These are phyloP conservation scores for Paramecium primaurelia DNA, from an alignment of 73 alveolate genomes.

Conservation along the genomic window DNA sequence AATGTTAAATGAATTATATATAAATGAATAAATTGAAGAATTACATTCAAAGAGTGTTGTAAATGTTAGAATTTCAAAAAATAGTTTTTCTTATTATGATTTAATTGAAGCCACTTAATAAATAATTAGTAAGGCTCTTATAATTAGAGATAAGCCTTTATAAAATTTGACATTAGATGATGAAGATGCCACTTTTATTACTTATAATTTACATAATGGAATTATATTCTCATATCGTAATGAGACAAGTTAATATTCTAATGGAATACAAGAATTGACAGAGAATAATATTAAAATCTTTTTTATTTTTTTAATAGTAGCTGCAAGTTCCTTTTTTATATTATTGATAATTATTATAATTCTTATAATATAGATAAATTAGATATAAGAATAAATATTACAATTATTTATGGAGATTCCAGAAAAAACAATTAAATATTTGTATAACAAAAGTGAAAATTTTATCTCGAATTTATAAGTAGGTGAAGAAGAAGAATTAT, in stretches of 20 bases:
- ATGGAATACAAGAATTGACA: not conserved
- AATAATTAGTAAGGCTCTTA: not conserved
- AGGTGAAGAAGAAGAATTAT: not conserved
- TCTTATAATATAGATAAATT: not conserved
- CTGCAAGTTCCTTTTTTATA: not conserved
- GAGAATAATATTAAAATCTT: not conserved
- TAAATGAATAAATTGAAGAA: not conserved
- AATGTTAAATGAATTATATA: not conserved
- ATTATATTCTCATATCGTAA: not conserved
- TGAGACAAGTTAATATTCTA: not conserved
- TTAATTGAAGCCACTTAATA: not conserved
- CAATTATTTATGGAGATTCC: not conserved
- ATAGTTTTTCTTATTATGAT: not conserved
- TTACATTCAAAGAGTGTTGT: not conserved
- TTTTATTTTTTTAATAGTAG: not conserved
- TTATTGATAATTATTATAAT: not conserved
- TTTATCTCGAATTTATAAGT: not conserved
- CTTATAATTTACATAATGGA: not conserved
- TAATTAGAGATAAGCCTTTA: not conserved
- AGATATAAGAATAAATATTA: not conserved
- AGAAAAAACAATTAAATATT: not conserved
- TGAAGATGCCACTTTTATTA: not conserved
- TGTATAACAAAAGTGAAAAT: constrained; percentile 18
- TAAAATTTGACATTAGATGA: not conserved
- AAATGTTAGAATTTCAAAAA: not conserved